phyloP scores from a whole-genome alignment of 768 basidiomycete species.

The Podaxis sp. region DNA sequence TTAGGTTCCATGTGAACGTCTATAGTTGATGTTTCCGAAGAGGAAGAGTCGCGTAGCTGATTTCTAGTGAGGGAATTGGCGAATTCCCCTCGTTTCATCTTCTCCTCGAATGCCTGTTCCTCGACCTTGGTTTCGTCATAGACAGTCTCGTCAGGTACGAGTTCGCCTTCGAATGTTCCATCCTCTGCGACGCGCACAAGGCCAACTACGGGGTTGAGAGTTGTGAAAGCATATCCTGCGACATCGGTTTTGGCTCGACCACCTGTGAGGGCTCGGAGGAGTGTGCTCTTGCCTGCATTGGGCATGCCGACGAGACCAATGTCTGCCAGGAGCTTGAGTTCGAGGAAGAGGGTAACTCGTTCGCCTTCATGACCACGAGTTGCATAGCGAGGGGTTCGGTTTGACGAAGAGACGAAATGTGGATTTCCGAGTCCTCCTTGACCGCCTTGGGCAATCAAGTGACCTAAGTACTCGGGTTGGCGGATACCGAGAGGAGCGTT shows the following conservation, averaged over 20 bases:
- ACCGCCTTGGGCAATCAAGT: constrained; percentile 76
- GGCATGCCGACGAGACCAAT: constrained; percentile 96
- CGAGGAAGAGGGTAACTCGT: constrained; percentile 77
- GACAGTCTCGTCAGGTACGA: constrained; percentile 40
- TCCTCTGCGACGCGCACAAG: constrained; percentile 83
- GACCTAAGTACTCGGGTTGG: constrained; percentile 50
- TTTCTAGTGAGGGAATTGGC: constrained; percentile 52
- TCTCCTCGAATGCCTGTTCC: constrained; percentile 39
- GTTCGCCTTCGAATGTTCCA: constrained; percentile 67
- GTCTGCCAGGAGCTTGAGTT: constrained; percentile 92
- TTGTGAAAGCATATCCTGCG: constrained; percentile 92
- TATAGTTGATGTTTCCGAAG: constrained; percentile 17
- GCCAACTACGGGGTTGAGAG: constrained; percentile 90
- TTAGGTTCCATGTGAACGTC: constrained; percentile 3
- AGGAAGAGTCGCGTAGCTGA: constrained; percentile 26
- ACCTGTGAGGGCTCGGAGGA: constrained; percentile 86
- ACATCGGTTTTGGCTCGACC: constrained; percentile 82
- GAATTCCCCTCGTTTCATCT: constrained; percentile 50
- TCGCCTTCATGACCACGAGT: constrained; percentile 77
- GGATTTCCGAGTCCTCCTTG: constrained; percentile 87
- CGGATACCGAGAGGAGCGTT: constrained; percentile 67
- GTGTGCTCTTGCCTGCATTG: constrained; percentile 91
- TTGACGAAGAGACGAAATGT: constrained; percentile 65
- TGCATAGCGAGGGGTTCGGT: constrained; percentile 85
- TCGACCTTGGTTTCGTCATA: constrained; percentile 71